Evolutionary conservation across 192 early-diverging fungal species (phyloP), one percentile per base, ranked within the genome.

Genomic region (Coemansia sp.): DNA sequence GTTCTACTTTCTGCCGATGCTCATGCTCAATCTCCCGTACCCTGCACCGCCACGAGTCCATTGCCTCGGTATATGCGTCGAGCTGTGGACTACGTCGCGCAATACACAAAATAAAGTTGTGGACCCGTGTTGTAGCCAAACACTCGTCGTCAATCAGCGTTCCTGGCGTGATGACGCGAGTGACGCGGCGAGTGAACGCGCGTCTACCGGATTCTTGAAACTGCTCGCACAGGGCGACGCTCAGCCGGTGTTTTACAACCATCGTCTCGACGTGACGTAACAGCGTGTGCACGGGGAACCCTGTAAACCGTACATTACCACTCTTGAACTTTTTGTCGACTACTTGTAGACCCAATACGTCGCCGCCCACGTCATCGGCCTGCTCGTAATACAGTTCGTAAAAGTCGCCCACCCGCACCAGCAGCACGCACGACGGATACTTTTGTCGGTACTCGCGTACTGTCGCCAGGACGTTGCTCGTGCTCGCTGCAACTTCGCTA

Each of bases 101-200:
- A 4, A 94, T 74, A 22, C 87, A 80, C 28, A 94, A 69, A 4
- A 96, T 81, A 71, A 89, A 96, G 61, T 87, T 91, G 75, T 93
- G 89, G 36, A 90, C 74, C 8, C 73, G 66, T 3, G 85, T 80
- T 47, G 83, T 74, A 20, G 87, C 60, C 80, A 88, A 36, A 53
- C 71, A 88, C 59, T 85, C 82, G 51, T 90, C 87, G 60, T 93
- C 91, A 23, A 98, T 86, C 26, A 94, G 60, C 0, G 94, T 94
- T 0, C 94, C 96, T 0, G 93, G 89, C 0, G 93, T 94, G 48
- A 94, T 85, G 49, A 95, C 89, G 2, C 94, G 71, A 4, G 86
- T 86, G 10, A 98, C 86, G 14, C 74, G 78, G 38, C 96, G 74
- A 1, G 84, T 77, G 51, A 93, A 87, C 25, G 77, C 68, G 7